A percentile compares a stretch with the other conserved stretches of the same genome.
phyloP scores from a whole-genome alignment of 169 alveolate genomes.

The Plasmodium yoelii region DNA sequence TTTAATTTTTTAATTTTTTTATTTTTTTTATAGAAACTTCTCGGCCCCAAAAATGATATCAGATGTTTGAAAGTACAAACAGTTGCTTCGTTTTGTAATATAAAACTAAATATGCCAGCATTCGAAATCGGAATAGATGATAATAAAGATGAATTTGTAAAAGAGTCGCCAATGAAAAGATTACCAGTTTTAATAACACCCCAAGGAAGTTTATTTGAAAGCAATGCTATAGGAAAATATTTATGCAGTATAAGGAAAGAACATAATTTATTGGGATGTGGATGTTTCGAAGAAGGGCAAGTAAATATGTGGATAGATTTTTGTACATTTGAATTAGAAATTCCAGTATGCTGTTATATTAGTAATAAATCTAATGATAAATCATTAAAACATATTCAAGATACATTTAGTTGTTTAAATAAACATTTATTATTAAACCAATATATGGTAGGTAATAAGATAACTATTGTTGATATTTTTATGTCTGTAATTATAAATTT shows the following conservation, averaged over 20 bases:
- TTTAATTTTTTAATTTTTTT: no score
- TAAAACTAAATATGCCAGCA: constrained; percentile 38
- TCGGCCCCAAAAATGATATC: constrained; percentile 58
- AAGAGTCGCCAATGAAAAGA: constrained; percentile 55
- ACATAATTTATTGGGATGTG: constrained; percentile 43
- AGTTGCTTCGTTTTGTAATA: constrained; percentile 66
- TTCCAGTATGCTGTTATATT: constrained; percentile 77
- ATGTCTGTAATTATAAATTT: constrained; percentile 86
- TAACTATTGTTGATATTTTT: constrained; percentile 93
- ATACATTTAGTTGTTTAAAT: constrained; percentile 78
- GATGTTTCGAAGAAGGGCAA: constrained; percentile 61
- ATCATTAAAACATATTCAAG: constrained; percentile 78
- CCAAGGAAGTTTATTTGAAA: constrained; percentile 38
- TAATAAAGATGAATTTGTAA: constrained; percentile 42
- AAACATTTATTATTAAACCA: constrained; percentile 80
- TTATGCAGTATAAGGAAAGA: constrained; percentile 48
- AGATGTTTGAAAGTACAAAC: constrained; percentile 53
- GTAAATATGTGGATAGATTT: constrained; percentile 85
- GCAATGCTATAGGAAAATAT: constrained; percentile 67
- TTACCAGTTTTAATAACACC: constrained; percentile 64
- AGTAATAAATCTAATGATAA: constrained; percentile 73
- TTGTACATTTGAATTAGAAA: constrained; percentile 79
- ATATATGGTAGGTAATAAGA: constrained; percentile 91
- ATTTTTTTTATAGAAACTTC: constrained; percentile 65
- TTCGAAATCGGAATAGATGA: constrained; percentile 61